A percentile compares a stretch with the other conserved stretches of the same genome.
phyloP scores from a whole-genome alignment of 345 rosid genomes.

The Brassica incana region DNA sequence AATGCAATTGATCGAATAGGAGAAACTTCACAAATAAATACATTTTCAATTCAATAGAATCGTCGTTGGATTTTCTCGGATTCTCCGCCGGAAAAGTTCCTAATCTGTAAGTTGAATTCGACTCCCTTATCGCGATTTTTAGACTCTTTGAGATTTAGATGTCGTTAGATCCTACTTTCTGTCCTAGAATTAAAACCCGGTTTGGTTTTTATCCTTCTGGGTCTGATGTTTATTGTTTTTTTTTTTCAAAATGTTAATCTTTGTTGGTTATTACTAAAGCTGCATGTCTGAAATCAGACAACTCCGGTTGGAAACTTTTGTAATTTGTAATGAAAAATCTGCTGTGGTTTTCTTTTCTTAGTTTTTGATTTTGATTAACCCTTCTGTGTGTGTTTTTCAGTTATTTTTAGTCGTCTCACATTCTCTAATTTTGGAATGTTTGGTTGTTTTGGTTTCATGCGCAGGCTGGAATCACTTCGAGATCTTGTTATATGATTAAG shows the following conservation, averaged over 20 bases:
- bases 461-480: conserved; percentile 24
- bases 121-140: not conserved
- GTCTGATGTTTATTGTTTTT: not conserved
- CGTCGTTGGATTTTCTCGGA: conserved; percentile 29
- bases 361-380: not conserved
- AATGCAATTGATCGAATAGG: conserved; percentile 4
- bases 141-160: conserved; percentile 10
- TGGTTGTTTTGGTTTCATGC: conserved; percentile 26
- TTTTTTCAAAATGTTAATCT: no score
- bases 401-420: not conserved
- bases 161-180: not conserved
- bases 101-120: conserved; percentile 36
- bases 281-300: conserved; percentile 24
- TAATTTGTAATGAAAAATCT: conserved; percentile 1
- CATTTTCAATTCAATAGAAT: conserved; percentile 5
- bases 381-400: not conserved
- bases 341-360: not conserved
- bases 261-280: not conserved
- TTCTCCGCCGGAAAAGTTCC: conserved; percentile 20
- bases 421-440: conserved; percentile 33
- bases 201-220: not conserved
- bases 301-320: conserved; percentile 15
- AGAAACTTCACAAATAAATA: not conserved
- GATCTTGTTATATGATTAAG: conserved; percentile 29
- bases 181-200: not conserved